Percentiles rank a stretch among this genome's conserved stretches.
Conservation (phyloP, 2,329 filamentous ascomycete genomes). For the Colletotrichum simmondsii region DNA sequence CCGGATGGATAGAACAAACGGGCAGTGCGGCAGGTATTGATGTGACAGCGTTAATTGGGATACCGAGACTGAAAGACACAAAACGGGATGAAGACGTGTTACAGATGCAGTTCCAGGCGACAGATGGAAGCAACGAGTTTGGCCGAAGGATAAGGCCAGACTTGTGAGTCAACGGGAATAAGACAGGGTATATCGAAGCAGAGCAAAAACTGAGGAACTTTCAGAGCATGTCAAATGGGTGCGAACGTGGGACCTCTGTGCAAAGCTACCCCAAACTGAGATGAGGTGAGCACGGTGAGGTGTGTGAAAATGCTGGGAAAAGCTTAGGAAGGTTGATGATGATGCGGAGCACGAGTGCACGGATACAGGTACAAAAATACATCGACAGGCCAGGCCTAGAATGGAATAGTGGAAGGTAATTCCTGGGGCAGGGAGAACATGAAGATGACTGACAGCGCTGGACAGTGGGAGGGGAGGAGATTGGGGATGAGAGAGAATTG, state of each 20-base stretch:
- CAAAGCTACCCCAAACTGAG: slow-evolving; percentile 10
- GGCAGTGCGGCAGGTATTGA: background rate
- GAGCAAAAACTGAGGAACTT: background rate
- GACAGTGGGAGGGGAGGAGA: slow-evolving; percentile 26
- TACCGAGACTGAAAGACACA: background rate
- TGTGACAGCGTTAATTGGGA: background rate
- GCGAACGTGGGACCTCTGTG: slow-evolving; percentile 10
- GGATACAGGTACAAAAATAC: slow-evolving; percentile 16
- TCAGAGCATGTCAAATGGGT: slow-evolving; percentile 2
- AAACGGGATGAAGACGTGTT: slow-evolving; percentile 18
- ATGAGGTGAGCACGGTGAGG: background rate
- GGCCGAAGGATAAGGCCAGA: slow-evolving; percentile 17
- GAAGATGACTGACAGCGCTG: slow-evolving; percentile 25
- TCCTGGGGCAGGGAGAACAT: slow-evolving; percentile 21
- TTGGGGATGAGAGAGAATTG: slow-evolving; percentile 2
- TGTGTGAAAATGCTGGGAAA: slow-evolving; percentile 20
- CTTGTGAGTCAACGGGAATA: background rate
- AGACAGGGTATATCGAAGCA: background rate
- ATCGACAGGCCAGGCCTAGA: slow-evolving; percentile 27
- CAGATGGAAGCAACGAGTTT: slow-evolving; percentile 28
- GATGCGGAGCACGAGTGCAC: slow-evolving; percentile 16
- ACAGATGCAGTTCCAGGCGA: slow-evolving; percentile 26
- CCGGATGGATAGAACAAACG: background rate
- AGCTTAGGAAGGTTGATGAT: slow-evolving; percentile 25
- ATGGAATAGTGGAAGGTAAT: slow-evolving; percentile 22